Percentiles rank a stretch among this genome's conserved stretches.
Evolutionary conservation across 495 filamentous ascomycete species (phyloP).

Genomic region (Lophiotrema nucula): DNA sequence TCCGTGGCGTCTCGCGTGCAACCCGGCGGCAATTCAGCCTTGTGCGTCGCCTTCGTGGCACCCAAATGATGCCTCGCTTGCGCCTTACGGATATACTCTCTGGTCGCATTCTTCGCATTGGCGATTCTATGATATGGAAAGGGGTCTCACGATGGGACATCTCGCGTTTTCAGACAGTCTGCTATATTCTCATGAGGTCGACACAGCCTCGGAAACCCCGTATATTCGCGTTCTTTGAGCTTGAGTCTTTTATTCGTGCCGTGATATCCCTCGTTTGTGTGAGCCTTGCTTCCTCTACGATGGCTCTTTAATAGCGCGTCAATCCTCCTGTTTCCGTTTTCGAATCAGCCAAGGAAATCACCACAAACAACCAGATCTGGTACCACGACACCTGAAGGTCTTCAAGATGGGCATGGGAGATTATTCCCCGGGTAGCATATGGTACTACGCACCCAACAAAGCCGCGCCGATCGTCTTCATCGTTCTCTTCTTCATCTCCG

Average conservation of each 20-base stretch:
- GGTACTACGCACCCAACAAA: conserved; percentile 74
- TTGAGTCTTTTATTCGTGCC: neutral
- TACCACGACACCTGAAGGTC: no score
- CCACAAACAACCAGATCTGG: no score
- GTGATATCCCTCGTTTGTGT: neutral
- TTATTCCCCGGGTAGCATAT: conserved; percentile 50
- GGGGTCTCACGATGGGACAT: neutral
- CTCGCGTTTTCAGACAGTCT: neutral
- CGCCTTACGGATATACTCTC: neutral
- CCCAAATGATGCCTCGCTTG: conserved; percentile 4
- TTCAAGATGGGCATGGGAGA: conserved; percentile 31
- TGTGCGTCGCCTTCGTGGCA: conserved; percentile 19
- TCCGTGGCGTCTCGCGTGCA: no score
- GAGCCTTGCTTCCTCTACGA: conserved; percentile 2
- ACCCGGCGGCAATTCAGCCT: conserved; percentile 21
- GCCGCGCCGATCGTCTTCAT: conserved; percentile 67
- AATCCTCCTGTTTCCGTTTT: no score
- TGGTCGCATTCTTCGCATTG: conserved; percentile 28
- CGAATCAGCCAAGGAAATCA: no score
- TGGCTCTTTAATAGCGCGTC: neutral
- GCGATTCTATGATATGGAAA: neutral
- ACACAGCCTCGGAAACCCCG: neutral
- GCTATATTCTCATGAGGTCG: neutral
- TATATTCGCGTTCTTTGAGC: neutral
- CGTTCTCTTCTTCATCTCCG: conserved; percentile 61